A percentile compares a stretch with the other conserved stretches of the same genome.
These are phyloP conservation scores for Dioscorea cayenensis DNA, from an alignment of 116 monocot species.

Conservation along the genomic window DNA sequence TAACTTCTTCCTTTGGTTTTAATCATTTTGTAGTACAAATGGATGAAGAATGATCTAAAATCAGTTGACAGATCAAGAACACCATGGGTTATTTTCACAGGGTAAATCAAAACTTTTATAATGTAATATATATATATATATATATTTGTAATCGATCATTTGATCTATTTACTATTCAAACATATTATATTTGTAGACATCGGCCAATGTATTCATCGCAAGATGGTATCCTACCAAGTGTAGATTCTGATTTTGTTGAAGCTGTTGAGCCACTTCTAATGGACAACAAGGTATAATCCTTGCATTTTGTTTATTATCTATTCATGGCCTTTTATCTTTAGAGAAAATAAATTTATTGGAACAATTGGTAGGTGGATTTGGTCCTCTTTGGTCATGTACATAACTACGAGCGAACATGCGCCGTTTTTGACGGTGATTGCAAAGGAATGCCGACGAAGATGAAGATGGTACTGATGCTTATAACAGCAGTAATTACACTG, in stretches of 20 bases:
- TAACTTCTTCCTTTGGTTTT: not conserved
- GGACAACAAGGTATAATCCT: conserved; percentile 29
- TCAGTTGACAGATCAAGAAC: conserved; percentile 59
- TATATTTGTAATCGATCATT: too few species aligned
- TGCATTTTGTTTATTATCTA: too few species aligned
- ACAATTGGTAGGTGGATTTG: conserved; percentile 52
- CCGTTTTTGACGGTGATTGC: conserved; percentile 38
- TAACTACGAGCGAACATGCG: conserved; percentile 72
- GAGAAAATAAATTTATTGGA: too few species aligned
- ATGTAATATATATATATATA: too few species aligned
- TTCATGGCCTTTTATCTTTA: too few species aligned
- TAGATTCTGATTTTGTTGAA: conserved; percentile 44
- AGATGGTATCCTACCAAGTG: conserved; percentile 14
- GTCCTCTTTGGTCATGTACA: conserved; percentile 71
- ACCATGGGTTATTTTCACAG: conserved; percentile 74
- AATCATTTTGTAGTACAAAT: conserved; percentile 36
- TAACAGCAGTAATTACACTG: conserved; percentile 39
- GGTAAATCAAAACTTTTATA: conserved; percentile 25
- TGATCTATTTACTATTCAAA: too few species aligned
- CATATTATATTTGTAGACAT: conserved; percentile 35
- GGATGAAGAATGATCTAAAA: conserved; percentile 58
- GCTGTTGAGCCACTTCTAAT: conserved; percentile 62
- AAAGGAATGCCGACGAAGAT: conserved; percentile 41
- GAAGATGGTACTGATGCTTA: conserved; percentile 47
- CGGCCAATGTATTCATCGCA: conserved; percentile 77